Evolutionary conservation across 441 rosid species (phyloP), one percentile per base, ranked within the genome.

Genomic region (Heliophila coronopifolia): DNA sequence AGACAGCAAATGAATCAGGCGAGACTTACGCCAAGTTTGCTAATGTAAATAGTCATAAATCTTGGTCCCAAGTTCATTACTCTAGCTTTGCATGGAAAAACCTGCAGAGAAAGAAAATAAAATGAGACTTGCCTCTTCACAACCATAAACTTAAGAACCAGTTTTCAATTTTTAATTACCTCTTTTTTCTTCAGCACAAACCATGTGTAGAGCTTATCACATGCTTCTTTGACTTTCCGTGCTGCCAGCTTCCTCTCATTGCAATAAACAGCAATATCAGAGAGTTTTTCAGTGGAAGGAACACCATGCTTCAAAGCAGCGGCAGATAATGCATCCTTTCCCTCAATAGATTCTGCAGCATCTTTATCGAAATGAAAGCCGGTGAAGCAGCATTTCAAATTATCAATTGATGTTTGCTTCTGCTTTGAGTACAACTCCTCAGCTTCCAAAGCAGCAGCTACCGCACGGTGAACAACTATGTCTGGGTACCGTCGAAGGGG

Each of bases 401-500:
- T 66, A n/a, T 46, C 65, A 31, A 39, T 55, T 12, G 57, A 52
- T 9, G n/a, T 52, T 28, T 42, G 61, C 54, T 54, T 57, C 44
- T 56, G 51, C 50, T 63, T 73, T 62, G 71, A 30, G 61, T 59
- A 83, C 57, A 58, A 44, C 33, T 75, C 70, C 69, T 87, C 96
- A 30, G 96, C 89, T 54, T 87, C 98, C 44, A 84, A 45, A 45
- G 87, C 85, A 27, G 96, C 96, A 19, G 93, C 78, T 72, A 91
- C 27, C 9, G 75, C 75, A 20, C 94, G 81, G 69, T 91, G 98
- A 25, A 91, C 98, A 9, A 91, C 65, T 49, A 91, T 73, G 68
- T 91, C 98, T 4, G 96, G 80, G 70, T 91, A 87, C 23, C 96
- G 77, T 39, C 98, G 83, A 49, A 91, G 60, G 4, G 98, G 98